phyloP scores from a whole-genome alignment of 2,329 filamentous ascomycete species.

The Plectosphaerella plurivora region DNA sequence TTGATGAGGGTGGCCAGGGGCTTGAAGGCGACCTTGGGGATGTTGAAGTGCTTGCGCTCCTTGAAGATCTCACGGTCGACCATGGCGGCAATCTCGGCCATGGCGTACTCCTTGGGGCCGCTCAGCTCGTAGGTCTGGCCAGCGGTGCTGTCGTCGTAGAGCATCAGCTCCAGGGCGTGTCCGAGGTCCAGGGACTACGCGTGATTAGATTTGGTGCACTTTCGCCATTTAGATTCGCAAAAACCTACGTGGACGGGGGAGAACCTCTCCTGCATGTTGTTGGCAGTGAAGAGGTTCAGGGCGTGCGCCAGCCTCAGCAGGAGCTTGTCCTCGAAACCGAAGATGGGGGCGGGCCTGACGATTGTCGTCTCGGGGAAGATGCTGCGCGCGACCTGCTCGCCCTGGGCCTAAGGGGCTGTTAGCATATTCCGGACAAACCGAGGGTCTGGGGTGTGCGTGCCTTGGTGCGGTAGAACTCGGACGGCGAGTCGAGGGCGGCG shows the following conservation, averaged over 20 bases:
- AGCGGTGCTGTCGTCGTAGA: slow-evolving; percentile 85
- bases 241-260: slow-evolving; percentile 78
- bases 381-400: slow-evolving; percentile 76
- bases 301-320: slow-evolving; percentile 79
- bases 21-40: slow-evolving; percentile 78
- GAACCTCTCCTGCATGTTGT: slow-evolving; percentile 89
- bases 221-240: neutral
- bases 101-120: slow-evolving; percentile 88
- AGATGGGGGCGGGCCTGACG: slow-evolving; percentile 88
- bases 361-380: slow-evolving; percentile 98
- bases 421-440: slow-evolving; percentile 2
- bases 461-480: slow-evolving; percentile 91
- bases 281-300: slow-evolving; percentile 81
- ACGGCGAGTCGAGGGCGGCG: slow-evolving; percentile 71
- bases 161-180: slow-evolving; percentile 81
- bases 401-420: slow-evolving; percentile 52
- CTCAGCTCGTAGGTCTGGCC: slow-evolving; percentile 92
- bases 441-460: slow-evolving; percentile 29
- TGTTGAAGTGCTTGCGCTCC: slow-evolving; percentile 82
- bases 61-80: slow-evolving; percentile 93
- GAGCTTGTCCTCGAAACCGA: slow-evolving; percentile 91
- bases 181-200: slow-evolving; percentile 80
- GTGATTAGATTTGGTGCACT: neutral
- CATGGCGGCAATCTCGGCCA: slow-evolving; percentile 77
- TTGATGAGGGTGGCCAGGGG: slow-evolving; percentile 72